Evolutionary conservation across 108 stramenopile species (phyloP).

Genomic region (Fistulifera pelliculosa): DNA sequence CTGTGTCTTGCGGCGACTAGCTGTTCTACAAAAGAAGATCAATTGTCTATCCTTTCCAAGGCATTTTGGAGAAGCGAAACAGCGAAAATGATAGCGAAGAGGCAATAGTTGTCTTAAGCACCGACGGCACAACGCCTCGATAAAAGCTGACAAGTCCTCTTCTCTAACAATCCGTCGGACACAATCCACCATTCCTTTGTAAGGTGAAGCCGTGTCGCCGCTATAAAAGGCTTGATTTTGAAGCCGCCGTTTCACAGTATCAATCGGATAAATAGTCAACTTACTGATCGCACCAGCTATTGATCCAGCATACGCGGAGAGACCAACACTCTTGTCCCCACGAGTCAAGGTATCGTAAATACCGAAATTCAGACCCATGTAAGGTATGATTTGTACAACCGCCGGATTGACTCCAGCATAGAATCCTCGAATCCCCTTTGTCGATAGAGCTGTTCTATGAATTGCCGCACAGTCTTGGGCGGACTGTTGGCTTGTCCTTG

Average conservation of each 20-base stretch:
- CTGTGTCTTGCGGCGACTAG: too few species aligned
- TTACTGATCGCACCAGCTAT: slow-evolving; percentile 82
- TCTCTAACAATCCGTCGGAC: slow-evolving; percentile 34
- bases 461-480: slow-evolving; percentile 50
- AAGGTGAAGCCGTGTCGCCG: slow-evolving; percentile 14
- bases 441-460: slow-evolving; percentile 45
- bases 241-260: slow-evolving; percentile 91
- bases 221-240: slow-evolving; percentile 82
- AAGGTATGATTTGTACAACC: slow-evolving; percentile 76
- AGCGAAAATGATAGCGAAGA: slow-evolving; percentile 39
- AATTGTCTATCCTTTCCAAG: background rate
- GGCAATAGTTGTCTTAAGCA: slow-evolving; percentile 45
- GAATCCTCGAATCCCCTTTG: slow-evolving; percentile 66
- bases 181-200: slow-evolving; percentile 70
- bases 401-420: slow-evolving; percentile 81
- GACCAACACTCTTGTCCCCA: slow-evolving; percentile 29
- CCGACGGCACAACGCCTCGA: slow-evolving; percentile 56
- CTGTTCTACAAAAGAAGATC: too few species aligned
- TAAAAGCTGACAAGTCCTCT: slow-evolving; percentile 68
- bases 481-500: slow-evolving; percentile 19
- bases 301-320: slow-evolving; percentile 58
- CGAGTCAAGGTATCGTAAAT: slow-evolving; percentile 69
- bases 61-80: slow-evolving; percentile 7
- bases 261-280: slow-evolving; percentile 86
- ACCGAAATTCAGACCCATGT: slow-evolving; percentile 91